Evolutionary conservation across 768 basidiomycete genomes (phyloP).

Genomic region (Stropharia rugosoannulata): DNA sequence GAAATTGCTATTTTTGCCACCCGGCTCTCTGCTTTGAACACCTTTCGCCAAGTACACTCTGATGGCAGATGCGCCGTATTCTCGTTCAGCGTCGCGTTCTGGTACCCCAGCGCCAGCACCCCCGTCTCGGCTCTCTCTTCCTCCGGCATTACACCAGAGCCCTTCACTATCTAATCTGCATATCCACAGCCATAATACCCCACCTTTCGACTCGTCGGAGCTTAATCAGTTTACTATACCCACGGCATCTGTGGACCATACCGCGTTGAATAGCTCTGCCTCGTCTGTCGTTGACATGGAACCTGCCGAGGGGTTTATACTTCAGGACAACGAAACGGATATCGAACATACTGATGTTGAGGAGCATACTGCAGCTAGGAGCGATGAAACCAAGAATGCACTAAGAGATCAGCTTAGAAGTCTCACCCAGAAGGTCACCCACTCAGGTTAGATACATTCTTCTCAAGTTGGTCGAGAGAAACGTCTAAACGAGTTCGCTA

Average conservation of each 20-base stretch:
- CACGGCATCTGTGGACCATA: constrained; percentile 26
- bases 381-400: constrained; percentile 59
- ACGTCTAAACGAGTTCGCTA: constrained; percentile 4
- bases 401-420: constrained; percentile 76
- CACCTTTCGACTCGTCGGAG: constrained; percentile 32
- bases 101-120: constrained; percentile 29
- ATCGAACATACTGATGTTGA: constrained; percentile 55
- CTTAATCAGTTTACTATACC: constrained; percentile 21
- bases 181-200: constrained; percentile 48
- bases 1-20: too few relatives aligned
- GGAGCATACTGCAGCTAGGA: constrained; percentile 43
- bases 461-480: not conserved
- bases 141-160: constrained; percentile 48
- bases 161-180: constrained; percentile 59
- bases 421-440: constrained; percentile 50
- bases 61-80: constrained; percentile 32
- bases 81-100: constrained; percentile 27
- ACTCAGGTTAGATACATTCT: constrained; percentile 39
- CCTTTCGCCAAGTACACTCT: too few relatives aligned
- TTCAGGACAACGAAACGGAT: constrained; percentile 70
- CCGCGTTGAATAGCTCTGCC: constrained; percentile 56
- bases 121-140: constrained; percentile 54
- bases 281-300: constrained; percentile 73
- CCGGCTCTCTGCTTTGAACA: too few relatives aligned
- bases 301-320: constrained; percentile 64